Conservation (phyloP, 306 rosid species). For the Castanea sativa region DNA sequence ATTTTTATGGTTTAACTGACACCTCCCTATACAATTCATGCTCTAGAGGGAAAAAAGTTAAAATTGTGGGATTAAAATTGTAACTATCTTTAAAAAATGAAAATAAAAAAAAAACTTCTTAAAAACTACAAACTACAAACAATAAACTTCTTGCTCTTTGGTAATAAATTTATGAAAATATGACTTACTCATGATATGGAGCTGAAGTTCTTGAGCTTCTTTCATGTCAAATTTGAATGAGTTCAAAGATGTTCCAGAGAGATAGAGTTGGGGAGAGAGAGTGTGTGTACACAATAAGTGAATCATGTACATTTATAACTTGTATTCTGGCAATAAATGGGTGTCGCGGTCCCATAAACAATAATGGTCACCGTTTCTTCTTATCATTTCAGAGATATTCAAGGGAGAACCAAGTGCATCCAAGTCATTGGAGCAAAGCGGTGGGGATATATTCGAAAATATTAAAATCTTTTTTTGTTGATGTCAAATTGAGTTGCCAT, state of each 20-base stretch:
- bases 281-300: not conserved
- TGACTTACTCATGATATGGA: conserved; percentile 12
- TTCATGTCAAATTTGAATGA: conserved; percentile 3
- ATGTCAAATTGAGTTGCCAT: too few species aligned
- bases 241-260: not conserved
- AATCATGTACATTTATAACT: too few species aligned
- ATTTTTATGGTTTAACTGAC: rapidly evolving
- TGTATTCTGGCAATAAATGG: not conserved
- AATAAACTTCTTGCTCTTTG: not conserved
- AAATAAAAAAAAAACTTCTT: not conserved
- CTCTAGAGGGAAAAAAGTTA: too few species aligned
- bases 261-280: not conserved
- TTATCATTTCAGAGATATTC: too few species aligned
- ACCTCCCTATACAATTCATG: rapidly evolving
- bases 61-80: rapidly evolving
- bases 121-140: too few species aligned
- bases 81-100: too few species aligned
- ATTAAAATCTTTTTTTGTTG: too few species aligned
- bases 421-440: too few species aligned
- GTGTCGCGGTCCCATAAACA: not conserved
- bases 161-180: not conserved
- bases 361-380: too few species aligned
- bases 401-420: too few species aligned
- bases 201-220: conserved; percentile 19
- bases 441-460: too few species aligned